Evolutionary conservation across 257 asterid genomes (phyloP), one percentile per base, ranked within the genome.

Genomic region (Solanum corneliomulleri): DNA sequence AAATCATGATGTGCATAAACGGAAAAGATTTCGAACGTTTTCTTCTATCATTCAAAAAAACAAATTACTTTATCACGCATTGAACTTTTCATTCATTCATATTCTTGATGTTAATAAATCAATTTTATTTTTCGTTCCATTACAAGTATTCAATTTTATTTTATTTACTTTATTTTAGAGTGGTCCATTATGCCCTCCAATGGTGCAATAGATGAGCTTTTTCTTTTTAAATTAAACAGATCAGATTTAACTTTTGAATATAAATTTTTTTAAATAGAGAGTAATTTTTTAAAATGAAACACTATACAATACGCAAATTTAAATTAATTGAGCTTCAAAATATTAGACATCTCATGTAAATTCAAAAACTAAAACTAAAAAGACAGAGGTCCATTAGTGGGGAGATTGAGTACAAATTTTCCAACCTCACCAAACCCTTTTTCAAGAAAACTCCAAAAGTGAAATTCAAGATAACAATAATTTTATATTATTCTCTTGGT

Each of bases 251-350:
- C 0, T 47, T 47, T 47, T 47, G 3, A 47, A 0, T 47, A 49
- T 49, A 1, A 49, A 2, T 52, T 0, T 16, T 52, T 52, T 2
- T 18, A 0, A 7, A 12, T 44, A 44, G 1, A 1, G 0, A 56
- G 62, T 56, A 10, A 10, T 56, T 52, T 52, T 9, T 52, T 1
- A 1, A 23, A 52, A 16, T 52, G 0, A 18, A 52, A 4, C 11
- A 4, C 4, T 52, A 52, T 4, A 52, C 2, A 2, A 56, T 1
- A 0, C 10, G 0, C n/a, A n/a, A 56, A 56, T 0, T 1, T 56
- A 0, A 18, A 56, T 56, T 18, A 0, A 56, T 56, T 56, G 5
- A 20, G 2, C 25, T 56, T 56, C 5, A 56, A 56, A 1, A 56
- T 0, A 56, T 56, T 20, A 56, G 25, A 20, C 3, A 56, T 18